Conservation (phyloP, 2,329 filamentous ascomycete species). For the Colletotrichum sp. region DNA sequence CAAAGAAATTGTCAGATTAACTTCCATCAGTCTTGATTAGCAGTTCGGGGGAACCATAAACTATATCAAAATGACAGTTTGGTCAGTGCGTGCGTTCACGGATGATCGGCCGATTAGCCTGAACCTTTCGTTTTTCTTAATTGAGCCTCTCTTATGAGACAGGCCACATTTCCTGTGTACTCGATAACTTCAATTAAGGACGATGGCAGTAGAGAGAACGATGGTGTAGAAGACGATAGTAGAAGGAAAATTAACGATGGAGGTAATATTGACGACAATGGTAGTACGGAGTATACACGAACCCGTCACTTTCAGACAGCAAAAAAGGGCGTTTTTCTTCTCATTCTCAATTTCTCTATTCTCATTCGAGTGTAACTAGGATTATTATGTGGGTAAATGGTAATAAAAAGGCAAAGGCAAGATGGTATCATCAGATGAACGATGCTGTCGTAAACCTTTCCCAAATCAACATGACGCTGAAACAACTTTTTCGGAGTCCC, state of each 20-base stretch:
- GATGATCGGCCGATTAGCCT: not conserved
- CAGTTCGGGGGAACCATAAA: not conserved
- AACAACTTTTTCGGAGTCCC: not conserved
- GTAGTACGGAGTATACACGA: not conserved
- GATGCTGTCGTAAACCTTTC: not conserved
- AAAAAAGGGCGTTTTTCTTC: too few species aligned
- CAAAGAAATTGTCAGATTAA: not conserved
- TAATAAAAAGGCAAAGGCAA: not conserved
- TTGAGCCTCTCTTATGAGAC: not conserved
- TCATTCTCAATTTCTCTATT: not conserved
- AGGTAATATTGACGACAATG: not conserved
- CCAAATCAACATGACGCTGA: not conserved
- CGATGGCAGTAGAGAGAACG: not conserved
- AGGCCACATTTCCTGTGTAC: not conserved
- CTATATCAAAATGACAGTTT: not conserved
- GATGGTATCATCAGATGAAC: slow-evolving; percentile 1
- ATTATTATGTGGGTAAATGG: not conserved
- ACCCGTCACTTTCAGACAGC: not conserved
- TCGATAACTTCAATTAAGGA: not conserved
- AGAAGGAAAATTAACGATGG: not conserved
- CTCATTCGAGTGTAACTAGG: not conserved
- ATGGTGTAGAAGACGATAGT: not conserved
- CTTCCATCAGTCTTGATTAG: not conserved
- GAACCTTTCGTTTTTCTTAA: not conserved
- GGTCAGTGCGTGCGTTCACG: not conserved